Conservation (phyloP, 2,329 filamentous ascomycete species). For the Epichloe typhina region DNA sequence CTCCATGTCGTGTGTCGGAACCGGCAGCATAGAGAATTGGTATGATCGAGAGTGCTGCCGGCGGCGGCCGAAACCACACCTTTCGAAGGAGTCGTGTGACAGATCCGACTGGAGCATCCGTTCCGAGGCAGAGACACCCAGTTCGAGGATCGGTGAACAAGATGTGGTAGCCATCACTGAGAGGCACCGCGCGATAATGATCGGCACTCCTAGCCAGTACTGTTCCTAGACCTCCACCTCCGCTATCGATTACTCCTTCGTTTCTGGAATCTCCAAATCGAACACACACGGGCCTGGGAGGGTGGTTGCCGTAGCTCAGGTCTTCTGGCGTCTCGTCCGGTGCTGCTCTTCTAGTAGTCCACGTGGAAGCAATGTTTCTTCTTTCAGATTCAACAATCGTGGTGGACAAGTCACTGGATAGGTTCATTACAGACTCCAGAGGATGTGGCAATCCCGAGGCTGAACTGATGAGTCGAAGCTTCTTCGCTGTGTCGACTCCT, state of each 20-base stretch:
- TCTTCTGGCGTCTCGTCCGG: constrained; percentile 4
- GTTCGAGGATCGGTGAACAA: constrained; percentile 49
- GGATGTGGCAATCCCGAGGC: constrained; percentile 26
- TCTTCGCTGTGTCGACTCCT: constrained; percentile 35
- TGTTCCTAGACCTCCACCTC: constrained; percentile 9
- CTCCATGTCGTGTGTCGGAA: constrained; percentile 42
- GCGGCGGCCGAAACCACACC: constrained; percentile 34
- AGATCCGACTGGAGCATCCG: constrained; percentile 42
- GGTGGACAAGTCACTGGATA: constrained; percentile 13
- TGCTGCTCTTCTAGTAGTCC: not conserved
- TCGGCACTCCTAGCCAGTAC: constrained; percentile 35
- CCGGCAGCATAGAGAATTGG: constrained; percentile 43
- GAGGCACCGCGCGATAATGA: constrained; percentile 49
- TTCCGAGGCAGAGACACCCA: constrained; percentile 45
- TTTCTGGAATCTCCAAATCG: not conserved
- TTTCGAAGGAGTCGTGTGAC: constrained; percentile 41
- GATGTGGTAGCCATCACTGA: constrained; percentile 53
- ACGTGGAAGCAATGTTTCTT: constrained; percentile 9
- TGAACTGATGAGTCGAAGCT: constrained; percentile 50
- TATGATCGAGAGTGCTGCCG: constrained; percentile 15
- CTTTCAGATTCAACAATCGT: constrained; percentile 10
- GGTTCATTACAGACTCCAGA: constrained; percentile 10
- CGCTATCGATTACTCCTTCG: not conserved
- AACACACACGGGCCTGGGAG: not conserved
- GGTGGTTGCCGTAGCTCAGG: not conserved